Evolutionary conservation across 306 rosid species (phyloP).

Genomic region (Sphenostylis stenocarpa): DNA sequence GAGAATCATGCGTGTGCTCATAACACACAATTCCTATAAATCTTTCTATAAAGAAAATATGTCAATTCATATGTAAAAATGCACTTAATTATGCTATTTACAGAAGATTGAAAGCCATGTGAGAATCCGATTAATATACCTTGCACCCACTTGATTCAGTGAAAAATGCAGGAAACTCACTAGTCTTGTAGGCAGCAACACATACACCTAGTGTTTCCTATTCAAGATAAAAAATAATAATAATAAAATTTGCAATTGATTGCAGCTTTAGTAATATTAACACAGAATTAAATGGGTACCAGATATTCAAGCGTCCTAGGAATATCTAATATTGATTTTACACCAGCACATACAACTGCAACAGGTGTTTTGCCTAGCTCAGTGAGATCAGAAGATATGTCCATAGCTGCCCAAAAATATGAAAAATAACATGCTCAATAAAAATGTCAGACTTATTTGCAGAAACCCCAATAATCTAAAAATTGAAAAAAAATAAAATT

Average conservation of each 20-base stretch:
- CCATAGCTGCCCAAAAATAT: slow-evolving; percentile 66
- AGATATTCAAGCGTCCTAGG: slow-evolving; percentile 89
- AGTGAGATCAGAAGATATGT: slow-evolving; percentile 91
- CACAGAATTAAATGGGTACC: slow-evolving; percentile 43
- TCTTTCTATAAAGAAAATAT: neutral
- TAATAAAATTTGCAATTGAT: neutral
- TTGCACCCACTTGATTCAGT: slow-evolving; percentile 87
- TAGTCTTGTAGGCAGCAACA: slow-evolving; percentile 78
- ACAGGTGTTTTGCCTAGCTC: slow-evolving; percentile 96
- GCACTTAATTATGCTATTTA: neutral
- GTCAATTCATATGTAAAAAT: neutral
- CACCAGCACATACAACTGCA: slow-evolving; percentile 92
- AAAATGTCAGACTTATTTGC: slow-evolving; percentile 1
- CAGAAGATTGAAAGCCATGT: neutral
- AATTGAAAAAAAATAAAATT: too few relatives aligned
- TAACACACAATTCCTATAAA: too few relatives aligned
- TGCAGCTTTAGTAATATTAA: slow-evolving; percentile 27
- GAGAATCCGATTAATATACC: slow-evolving; percentile 45
- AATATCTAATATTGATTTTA: slow-evolving; percentile 90
- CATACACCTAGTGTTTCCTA: slow-evolving; percentile 96
- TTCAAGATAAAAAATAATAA: neutral
- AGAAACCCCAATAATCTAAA: neutral
- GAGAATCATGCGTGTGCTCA: too few relatives aligned
- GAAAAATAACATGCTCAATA: slow-evolving; percentile 19
- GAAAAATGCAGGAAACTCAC: slow-evolving; percentile 95